Evolutionary conservation across 78 protist species (phyloP), one percentile per base, ranked within the genome.

Genomic region (Creolimax fragrantissima): DNA sequence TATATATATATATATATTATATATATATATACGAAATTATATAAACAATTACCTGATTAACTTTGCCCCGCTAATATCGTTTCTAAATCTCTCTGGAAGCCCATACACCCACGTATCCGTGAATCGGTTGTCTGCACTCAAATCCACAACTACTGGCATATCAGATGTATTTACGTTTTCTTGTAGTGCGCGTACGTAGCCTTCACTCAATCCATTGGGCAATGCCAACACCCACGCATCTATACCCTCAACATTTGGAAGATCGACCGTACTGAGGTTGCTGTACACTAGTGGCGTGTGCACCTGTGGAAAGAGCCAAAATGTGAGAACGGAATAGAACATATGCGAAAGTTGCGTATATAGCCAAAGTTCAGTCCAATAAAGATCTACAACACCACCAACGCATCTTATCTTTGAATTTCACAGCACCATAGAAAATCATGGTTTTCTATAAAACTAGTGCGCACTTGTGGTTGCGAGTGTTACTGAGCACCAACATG

Each of bases 191-290:
- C n/a, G n/a, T 3, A 95, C 92, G 92, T 91, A 95, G 42, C 95
- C 94, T 37, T 45, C 39, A 32, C 93, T 58, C 44, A 93, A 90
- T 39, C 92, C 89, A 88, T 95, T 94, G 45, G 96, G 96, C 35
- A 95, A 67, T 32, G 96, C 96, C 89, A 95, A 81, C 41, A 95
- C 94, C 96, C 96, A 95, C 83, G 93, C 92, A 43, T 93, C 93
- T 11, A 93, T 93, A 24, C 42, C 44, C 43, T 91, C 89, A 74
- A 81, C 81, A 5, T 41, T 85, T 24, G 43, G 95, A 81, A 94
- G 90, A 42, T 94, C 92, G 24, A 90, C 96, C 41, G 96, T 85
- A 37, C 92, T 84, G 44, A 94, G 91, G 43, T 92, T 90, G 11
- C 39, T 58, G 74, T 58, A 58, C 24, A 32, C 24, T 24, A 58